Evolutionary conservation across 169 alveolate species (phyloP).

Genomic region (Plasmodium gallinaceum): DNA sequence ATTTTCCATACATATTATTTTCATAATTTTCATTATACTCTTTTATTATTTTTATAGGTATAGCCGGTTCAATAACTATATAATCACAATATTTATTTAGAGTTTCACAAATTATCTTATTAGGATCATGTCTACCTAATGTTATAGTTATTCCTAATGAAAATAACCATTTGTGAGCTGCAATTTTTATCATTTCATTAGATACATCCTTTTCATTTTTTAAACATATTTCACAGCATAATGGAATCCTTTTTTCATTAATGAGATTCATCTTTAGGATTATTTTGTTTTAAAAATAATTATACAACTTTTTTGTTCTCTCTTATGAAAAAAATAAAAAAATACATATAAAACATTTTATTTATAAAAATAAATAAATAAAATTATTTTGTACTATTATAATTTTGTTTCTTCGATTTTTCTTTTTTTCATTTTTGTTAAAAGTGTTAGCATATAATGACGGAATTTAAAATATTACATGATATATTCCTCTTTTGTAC

Average conservation of each 20-base stretch:
- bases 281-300: no score
- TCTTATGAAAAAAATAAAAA: no score
- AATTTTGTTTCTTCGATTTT: no score
- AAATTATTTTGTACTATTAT: no score
- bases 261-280: conserved; percentile 15
- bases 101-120: conserved; percentile 53
- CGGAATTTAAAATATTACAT: no score
- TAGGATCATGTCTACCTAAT: conserved; percentile 75
- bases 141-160: conserved; percentile 76
- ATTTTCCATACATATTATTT: conserved; percentile 16
- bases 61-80: conserved; percentile 75
- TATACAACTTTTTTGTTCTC: no score
- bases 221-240: conserved; percentile 74
- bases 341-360: no score
- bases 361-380: no score
- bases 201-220: conserved; percentile 65
- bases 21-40: conserved; percentile 27
- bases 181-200: conserved; percentile 49
- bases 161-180: conserved; percentile 75
- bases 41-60: conserved; percentile 69
- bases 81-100: conserved; percentile 71
- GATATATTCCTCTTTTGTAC: no score
- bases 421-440: no score
- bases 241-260: conserved; percentile 58
- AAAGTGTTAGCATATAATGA: no score